phyloP scores from a whole-genome alignment of 768 basidiomycete species.

The Rhodotorula kratochvilovae region DNA sequence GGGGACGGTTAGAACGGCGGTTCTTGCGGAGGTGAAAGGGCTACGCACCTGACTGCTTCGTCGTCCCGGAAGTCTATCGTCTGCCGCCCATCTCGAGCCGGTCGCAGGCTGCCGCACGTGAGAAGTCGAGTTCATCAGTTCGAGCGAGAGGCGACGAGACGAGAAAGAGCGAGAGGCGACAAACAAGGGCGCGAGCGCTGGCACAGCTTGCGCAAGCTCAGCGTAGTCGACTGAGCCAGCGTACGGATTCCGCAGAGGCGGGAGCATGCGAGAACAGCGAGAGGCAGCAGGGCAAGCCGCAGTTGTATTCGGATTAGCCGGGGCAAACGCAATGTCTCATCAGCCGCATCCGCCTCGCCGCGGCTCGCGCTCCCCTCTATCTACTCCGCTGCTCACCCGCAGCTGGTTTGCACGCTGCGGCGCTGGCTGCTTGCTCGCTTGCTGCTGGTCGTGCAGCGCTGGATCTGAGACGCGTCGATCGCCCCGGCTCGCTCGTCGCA shows the following conservation, averaged over 20 bases:
- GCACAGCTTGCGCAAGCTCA: conserved; percentile 58
- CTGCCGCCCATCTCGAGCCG: conserved; percentile 20
- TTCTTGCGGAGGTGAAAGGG: no score
- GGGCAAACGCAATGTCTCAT: no score
- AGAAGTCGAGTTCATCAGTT: neutral
- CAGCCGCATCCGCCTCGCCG: no score
- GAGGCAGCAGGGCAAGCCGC: neutral
- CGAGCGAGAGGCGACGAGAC: neutral
- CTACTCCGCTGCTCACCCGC: no score
- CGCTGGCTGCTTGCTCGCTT: no score
- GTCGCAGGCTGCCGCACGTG: neutral
- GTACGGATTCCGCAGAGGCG: conserved; percentile 51
- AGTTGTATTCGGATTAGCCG: no score
- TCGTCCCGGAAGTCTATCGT: conserved; percentile 69
- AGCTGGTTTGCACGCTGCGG: no score
- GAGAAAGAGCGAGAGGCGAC: neutral
- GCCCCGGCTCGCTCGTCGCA: no score
- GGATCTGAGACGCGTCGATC: no score
- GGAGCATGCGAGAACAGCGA: neutral
- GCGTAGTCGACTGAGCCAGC: conserved; percentile 57
- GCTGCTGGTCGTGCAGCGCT: no score
- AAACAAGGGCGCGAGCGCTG: conserved; percentile 52
- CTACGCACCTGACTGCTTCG: conserved; percentile 13
- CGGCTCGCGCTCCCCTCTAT: no score
- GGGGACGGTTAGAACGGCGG: no score